Percentiles rank a stretch among this genome's conserved stretches.
Evolutionary conservation across 805 yeast species (phyloP).

Genomic region (Yarrowia bubula): DNA sequence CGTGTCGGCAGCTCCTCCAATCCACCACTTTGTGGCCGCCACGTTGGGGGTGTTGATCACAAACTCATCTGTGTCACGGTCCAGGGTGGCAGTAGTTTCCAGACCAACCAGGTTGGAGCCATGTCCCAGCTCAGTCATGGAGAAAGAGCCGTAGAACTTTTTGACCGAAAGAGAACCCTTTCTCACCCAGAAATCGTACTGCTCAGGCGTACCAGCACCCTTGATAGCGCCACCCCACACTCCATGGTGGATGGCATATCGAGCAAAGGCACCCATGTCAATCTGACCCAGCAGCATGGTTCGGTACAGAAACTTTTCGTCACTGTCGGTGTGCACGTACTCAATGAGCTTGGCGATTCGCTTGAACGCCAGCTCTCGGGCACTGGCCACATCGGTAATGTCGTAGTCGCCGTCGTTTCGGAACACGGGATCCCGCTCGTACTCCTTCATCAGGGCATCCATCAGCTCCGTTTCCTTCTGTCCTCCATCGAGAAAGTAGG

Average conservation of each 20-base stretch:
- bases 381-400: slow-evolving; percentile 42
- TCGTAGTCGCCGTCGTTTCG: slow-evolving; percentile 48
- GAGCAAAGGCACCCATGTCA: slow-evolving; percentile 77
- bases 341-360: slow-evolving; percentile 35
- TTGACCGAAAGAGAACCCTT: slow-evolving; percentile 46
- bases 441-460: slow-evolving; percentile 43
- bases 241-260: slow-evolving; percentile 85
- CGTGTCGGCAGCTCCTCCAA: slow-evolving; percentile 95
- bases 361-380: slow-evolving; percentile 42
- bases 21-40: slow-evolving; percentile 98
- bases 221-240: slow-evolving; percentile 74
- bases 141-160: slow-evolving; percentile 72
- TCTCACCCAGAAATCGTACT: slow-evolving; percentile 74
- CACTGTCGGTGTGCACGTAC: slow-evolving; percentile 16
- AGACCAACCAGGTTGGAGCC: slow-evolving; percentile 91
- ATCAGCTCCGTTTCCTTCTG: slow-evolving; percentile 41
- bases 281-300: slow-evolving; percentile 36
- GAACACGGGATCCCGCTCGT: slow-evolving; percentile 57
- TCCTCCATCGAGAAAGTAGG: slow-evolving; percentile 46
- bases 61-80: slow-evolving; percentile 63
- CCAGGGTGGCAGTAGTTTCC: slow-evolving; percentile 86
- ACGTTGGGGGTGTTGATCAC: slow-evolving; percentile 79
- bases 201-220: slow-evolving; percentile 85
- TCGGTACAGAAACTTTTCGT: slow-evolving; percentile 34
- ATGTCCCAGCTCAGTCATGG: slow-evolving; percentile 89